Percentiles rank a stretch among this genome's conserved stretches.
phyloP scores from a whole-genome alignment of 108 stramenopile genomes.

The Epithemia pelagica region DNA sequence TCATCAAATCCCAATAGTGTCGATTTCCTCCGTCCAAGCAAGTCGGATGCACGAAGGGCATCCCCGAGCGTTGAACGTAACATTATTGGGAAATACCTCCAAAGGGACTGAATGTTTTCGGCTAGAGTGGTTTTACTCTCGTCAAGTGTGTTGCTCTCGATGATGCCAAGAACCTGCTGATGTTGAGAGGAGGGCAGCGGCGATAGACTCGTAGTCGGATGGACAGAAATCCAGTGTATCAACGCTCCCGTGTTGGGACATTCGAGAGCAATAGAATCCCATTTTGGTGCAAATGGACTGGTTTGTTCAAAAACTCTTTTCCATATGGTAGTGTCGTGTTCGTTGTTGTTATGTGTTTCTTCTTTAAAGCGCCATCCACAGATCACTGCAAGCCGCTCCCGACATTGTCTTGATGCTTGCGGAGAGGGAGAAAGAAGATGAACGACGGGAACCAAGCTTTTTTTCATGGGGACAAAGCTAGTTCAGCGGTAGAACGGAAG shows the following conservation, averaged over 20 bases:
- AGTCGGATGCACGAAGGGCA: background rate
- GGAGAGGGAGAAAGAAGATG: background rate
- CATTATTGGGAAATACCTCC: background rate
- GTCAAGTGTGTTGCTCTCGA: constrained; percentile 1
- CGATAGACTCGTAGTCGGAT: background rate
- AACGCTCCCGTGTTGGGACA: constrained; percentile 38
- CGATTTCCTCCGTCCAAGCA: background rate
- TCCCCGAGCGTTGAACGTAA: background rate
- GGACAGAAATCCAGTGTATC: constrained; percentile 35
- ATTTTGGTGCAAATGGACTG: constrained; percentile 9
- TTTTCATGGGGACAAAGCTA: too few species aligned
- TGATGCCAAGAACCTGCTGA: constrained; percentile 2
- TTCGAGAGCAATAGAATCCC: constrained; percentile 39
- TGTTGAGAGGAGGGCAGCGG: background rate
- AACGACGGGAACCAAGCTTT: background rate
- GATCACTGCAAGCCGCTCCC: background rate
- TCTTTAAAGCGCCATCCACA: background rate
- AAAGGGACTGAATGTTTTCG: background rate
- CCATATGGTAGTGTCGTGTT: too few species aligned
- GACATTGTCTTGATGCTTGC: background rate
- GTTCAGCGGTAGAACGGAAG: too few species aligned
- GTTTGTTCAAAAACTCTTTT: too few species aligned
- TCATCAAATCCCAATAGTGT: background rate
- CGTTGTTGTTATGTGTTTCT: too few species aligned
- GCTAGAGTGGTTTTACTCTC: background rate